These are phyloP conservation scores for Cadophora luteo-olivacea DNA, from an alignment of 2,329 filamentous ascomycete species.

Conservation along the genomic window DNA sequence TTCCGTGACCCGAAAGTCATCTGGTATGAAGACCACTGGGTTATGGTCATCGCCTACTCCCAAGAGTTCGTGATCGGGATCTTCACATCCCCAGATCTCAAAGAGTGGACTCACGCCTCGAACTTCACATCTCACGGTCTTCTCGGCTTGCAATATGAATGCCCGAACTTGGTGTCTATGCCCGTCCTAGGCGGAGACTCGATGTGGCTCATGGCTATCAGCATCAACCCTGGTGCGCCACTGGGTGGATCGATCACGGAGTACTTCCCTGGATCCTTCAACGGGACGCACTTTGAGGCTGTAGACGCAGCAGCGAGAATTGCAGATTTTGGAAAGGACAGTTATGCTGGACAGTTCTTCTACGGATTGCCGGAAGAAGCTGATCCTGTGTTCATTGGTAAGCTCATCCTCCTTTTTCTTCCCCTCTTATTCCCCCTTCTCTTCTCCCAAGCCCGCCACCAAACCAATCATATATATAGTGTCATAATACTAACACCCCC, in stretches of 20 bases:
- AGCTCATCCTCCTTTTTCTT: not conserved
- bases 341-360: slow-evolving; percentile 65
- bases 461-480: too few relatives aligned
- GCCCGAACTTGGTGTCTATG: slow-evolving; percentile 65
- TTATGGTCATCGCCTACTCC: slow-evolving; percentile 61
- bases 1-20: slow-evolving; percentile 73
- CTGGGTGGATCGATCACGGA: slow-evolving; percentile 60
- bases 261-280: slow-evolving; percentile 66
- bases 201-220: slow-evolving; percentile 55
- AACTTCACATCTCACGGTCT: slow-evolving; percentile 65
- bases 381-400: slow-evolving; percentile 52
- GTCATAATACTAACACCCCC: not conserved
- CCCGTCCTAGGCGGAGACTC: slow-evolving; percentile 49
- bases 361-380: slow-evolving; percentile 49
- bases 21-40: slow-evolving; percentile 63
- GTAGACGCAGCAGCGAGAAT: slow-evolving; percentile 52
- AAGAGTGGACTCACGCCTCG: slow-evolving; percentile 61
- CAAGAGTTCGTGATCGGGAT: slow-evolving; percentile 64
- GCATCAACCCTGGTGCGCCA: slow-evolving; percentile 63
- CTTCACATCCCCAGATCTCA: slow-evolving; percentile 65
- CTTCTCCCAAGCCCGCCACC: too few relatives aligned
- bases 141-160: slow-evolving; percentile 53
- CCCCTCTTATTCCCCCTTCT: too few relatives aligned
- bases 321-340: slow-evolving; percentile 57
- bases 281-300: slow-evolving; percentile 65